These are phyloP conservation scores for Zelonia costaricensis DNA, from an alignment of 208 protist species.

Conservation along the genomic window DNA sequence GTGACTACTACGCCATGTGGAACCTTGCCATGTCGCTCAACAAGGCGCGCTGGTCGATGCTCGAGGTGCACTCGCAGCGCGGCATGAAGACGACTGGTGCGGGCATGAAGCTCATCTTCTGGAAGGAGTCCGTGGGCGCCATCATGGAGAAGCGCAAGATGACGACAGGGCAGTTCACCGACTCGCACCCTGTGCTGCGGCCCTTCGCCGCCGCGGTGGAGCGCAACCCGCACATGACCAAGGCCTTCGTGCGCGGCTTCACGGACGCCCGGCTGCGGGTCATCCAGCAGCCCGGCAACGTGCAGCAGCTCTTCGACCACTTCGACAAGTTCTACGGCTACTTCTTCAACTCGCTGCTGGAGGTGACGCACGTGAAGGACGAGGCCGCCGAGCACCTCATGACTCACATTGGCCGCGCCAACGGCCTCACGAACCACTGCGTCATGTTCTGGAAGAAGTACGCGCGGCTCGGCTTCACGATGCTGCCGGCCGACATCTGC, in stretches of 20 bases:
- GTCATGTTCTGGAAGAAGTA: constrained; percentile 94
- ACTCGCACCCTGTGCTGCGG: constrained; percentile 84
- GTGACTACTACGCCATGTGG: constrained; percentile 89
- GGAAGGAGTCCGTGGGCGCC: constrained; percentile 70
- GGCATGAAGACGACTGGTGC: constrained; percentile 89
- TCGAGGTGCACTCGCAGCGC: constrained; percentile 85
- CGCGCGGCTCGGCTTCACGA: constrained; percentile 83
- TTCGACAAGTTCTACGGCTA: constrained; percentile 93
- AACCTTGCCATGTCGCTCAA: constrained; percentile 84
- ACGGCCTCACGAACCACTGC: constrained; percentile 82
- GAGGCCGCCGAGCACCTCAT: constrained; percentile 83
- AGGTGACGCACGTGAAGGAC: constrained; percentile 79
- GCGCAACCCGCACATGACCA: constrained; percentile 79
- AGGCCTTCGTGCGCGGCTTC: constrained; percentile 89
- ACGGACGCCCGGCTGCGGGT: constrained; percentile 79
- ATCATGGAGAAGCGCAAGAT: constrained; percentile 75
- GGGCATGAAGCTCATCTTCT: constrained; percentile 90
- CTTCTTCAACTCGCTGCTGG: constrained; percentile 88
- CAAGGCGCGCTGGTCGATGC: constrained; percentile 89
- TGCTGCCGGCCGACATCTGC: constrained; percentile 88
- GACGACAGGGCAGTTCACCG: constrained; percentile 78
- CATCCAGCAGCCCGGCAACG: constrained; percentile 86
- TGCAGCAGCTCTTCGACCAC: constrained; percentile 91
- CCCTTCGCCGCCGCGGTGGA: constrained; percentile 75
- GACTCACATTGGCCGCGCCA: constrained; percentile 85